Evolutionary conservation across 1,139 yeast species (phyloP), one percentile per base, ranked within the genome.

Genomic region (Diutina scorzettiae): DNA sequence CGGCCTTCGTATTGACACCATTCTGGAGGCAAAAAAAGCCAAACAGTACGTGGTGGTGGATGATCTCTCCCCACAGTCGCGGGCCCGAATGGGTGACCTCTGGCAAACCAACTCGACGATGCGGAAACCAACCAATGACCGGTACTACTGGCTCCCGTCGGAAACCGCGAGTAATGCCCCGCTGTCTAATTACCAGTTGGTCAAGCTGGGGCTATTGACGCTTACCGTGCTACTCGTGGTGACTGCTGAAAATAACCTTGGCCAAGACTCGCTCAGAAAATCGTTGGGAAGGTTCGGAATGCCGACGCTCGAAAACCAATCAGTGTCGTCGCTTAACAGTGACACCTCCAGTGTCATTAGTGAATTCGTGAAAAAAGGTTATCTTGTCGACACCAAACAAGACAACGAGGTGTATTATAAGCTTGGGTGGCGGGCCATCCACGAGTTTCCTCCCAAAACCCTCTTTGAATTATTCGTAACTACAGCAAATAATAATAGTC

Each of bases 191-290:
- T 23, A 21, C 2, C 28, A 34, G 17, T 19, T 34, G 4, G 39
- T 34, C 17, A 34, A 23, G 14, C 23, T 23, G 39, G 39, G 39
- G n/a, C 17, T 34, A 16, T 34, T 34, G 19, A 34, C 39, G 5
- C n/a, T 34, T 17, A 19, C 23, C 7, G 20, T 34, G 14, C 12
- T 34, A 1, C 16, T 34, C 11, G 39, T 34, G 12, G 39, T 34
- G 11, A 12, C 16, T 18, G 16, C 17, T 27, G 39, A 23, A n/a
- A 34, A 34, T 23, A 21, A 23, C 9, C 23, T 34, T 18, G 11
- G 16, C 3, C 19, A 16, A 8, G 11, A 12, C 4, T 18, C 9
- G 11, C 11, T 34, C 7, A 18, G 27, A 14, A 23, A 23, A 6
- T 5, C n/a, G 11, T 23, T 34, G 5, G 28, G 4, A 20, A 21